Base-by-base conservation (phyloP, 2,329 filamentous ascomycete species). In the Chaetomium globosum region DNA sequence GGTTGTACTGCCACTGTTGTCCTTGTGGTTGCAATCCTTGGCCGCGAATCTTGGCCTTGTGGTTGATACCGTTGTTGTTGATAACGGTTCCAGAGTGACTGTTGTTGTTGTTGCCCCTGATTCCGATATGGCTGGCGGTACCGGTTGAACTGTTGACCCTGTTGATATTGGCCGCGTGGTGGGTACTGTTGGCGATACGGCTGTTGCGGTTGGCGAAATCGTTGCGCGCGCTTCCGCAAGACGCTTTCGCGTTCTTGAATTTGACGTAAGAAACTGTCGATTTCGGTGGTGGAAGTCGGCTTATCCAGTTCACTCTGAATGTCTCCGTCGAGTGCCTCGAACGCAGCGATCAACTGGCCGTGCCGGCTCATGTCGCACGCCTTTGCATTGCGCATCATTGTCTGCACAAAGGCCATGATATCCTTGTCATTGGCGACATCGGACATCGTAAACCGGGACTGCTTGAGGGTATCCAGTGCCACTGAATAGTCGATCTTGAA, bases 201-300 rank as follows among this genome's bases (percentile, higher is more conserved):
- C n/a, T n/a, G n/a, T n/a, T n/a, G n/a, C n/a, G n/a, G n/a, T n/a
- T n/a, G n/a, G n/a, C n/a, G n/a, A n/a, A n/a, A n/a, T n/a, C n/a
- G n/a, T n/a, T n/a, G n/a, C n/a, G n/a, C n/a, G n/a, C n/a, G n/a
- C n/a, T n/a, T n/a, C n/a, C n/a, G n/a, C n/a, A n/a, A n/a, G n/a
- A n/a, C n/a, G n/a, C n/a, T n/a, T n/a, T n/a, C n/a, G n/a, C 21
- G 70, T 59, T 51, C 46, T 19, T 51, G 46, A 6, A 51, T 21
- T 6, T 51, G 46, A 6, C 46, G 46, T 9, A 21, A 23, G n/a
- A 51, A 51, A 9, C n/a, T 19, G 46, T 21, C 46, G 13, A 51
- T 19, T 19, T 9, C 13, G 9, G 46, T 51, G 8, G 12, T 51
- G 9, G 8, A 6, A 9, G 46, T 10, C 13, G 46, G 46, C 46